These are phyloP conservation scores for Pseudofabraea citricarpa DNA, from an alignment of 2,329 filamentous ascomycete species.

Conservation along the genomic window DNA sequence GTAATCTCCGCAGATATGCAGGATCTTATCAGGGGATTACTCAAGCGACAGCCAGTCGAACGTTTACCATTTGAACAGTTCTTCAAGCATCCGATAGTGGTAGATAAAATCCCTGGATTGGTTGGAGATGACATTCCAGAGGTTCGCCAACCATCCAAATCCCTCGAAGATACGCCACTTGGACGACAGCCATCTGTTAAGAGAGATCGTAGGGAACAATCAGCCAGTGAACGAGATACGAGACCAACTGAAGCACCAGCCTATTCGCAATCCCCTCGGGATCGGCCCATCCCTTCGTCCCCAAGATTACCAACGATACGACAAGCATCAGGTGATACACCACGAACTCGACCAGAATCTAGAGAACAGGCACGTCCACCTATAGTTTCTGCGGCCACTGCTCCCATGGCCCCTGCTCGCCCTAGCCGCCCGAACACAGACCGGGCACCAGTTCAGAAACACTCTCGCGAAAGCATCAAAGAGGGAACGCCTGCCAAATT, in stretches of 20 bases:
- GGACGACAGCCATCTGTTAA: slow-evolving; percentile 18
- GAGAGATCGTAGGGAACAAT: slow-evolving; percentile 12
- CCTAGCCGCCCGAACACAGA: slow-evolving; percentile 16
- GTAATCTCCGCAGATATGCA: slow-evolving; percentile 74
- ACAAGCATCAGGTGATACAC: slow-evolving; percentile 17
- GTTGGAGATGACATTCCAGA: slow-evolving; percentile 67
- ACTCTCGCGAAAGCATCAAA: slow-evolving; percentile 18
- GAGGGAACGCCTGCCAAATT: slow-evolving; percentile 41
- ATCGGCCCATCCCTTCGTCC: slow-evolving; percentile 15
- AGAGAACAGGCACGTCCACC: slow-evolving; percentile 18
- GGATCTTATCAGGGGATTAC: slow-evolving; percentile 68
- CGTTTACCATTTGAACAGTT: slow-evolving; percentile 82
- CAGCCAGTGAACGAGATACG: slow-evolving; percentile 8
- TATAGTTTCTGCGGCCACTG: slow-evolving; percentile 18
- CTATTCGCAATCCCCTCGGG: slow-evolving; percentile 21
- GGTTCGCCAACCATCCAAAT: slow-evolving; percentile 15
- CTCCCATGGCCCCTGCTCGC: slow-evolving; percentile 27
- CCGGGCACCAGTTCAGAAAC: slow-evolving; percentile 10
- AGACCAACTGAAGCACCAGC: slow-evolving; percentile 11
- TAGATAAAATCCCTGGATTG: slow-evolving; percentile 71
- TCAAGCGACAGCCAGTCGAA: slow-evolving; percentile 83
- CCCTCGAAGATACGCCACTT: slow-evolving; percentile 14
- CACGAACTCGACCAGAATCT: slow-evolving; percentile 12
- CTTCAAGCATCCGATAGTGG: slow-evolving; percentile 71
- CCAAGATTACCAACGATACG: slow-evolving; percentile 12